A percentile compares a stretch with the other conserved stretches of the same genome.
Evolutionary conservation across 2,329 filamentous ascomycete genomes (phyloP).

Genomic region (Daldinia eschscholtzii): DNA sequence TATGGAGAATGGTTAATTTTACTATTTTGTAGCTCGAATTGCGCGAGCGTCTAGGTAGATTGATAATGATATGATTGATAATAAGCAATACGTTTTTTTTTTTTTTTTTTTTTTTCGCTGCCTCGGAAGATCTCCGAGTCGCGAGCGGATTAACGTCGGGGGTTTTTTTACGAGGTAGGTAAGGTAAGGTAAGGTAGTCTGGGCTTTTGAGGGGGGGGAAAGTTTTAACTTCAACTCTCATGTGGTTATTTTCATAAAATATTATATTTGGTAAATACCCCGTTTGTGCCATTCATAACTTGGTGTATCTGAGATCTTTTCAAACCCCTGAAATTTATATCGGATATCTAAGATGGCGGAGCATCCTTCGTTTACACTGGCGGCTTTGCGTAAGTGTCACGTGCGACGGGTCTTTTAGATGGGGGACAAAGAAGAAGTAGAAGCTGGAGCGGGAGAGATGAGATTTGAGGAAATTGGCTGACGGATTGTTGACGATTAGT

Average conservation of each 20-base stretch:
- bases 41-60: not conserved
- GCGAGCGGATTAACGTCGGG: constrained; percentile 8
- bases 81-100: too few relatives aligned
- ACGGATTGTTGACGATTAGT: constrained; percentile 43
- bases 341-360: constrained; percentile 53
- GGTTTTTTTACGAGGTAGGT: not conserved
- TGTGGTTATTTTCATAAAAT: not conserved
- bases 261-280: not conserved
- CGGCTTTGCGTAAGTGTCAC: constrained; percentile 54
- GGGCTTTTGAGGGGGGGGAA: not conserved
- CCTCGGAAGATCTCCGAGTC: constrained; percentile 3
- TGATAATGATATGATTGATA: not conserved
- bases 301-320: not conserved
- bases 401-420: not conserved
- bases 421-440: not conserved
- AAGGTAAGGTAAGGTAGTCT: not conserved
- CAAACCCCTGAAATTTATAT: too few relatives aligned
- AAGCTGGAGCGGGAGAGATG: not conserved
- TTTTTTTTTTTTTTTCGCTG: not conserved
- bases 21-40: constrained; percentile 7
- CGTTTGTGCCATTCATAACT: too few relatives aligned
- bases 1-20: constrained; percentile 2
- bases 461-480: not conserved
- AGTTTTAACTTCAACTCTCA: not conserved
- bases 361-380: constrained; percentile 58